Conservation (phyloP, 805 yeast species). For the Candida patagonica region DNA sequence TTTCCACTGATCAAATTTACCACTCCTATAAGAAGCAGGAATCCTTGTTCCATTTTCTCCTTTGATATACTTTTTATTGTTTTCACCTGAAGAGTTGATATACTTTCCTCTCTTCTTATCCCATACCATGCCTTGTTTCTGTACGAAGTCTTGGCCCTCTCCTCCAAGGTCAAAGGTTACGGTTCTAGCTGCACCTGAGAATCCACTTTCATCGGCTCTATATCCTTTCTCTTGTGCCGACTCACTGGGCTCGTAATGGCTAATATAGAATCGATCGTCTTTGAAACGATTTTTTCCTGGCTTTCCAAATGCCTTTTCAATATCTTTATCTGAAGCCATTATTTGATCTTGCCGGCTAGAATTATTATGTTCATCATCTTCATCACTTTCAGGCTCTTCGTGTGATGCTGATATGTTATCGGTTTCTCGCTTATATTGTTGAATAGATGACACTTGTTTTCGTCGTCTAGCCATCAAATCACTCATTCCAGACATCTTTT, state of each 20-base stretch:
- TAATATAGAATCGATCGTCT: slow-evolving; percentile 73
- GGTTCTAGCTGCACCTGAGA: slow-evolving; percentile 71
- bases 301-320: slow-evolving; percentile 32
- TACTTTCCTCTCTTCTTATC: slow-evolving; percentile 88
- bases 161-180: slow-evolving; percentile 79
- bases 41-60: slow-evolving; percentile 91
- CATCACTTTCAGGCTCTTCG: slow-evolving; percentile 7
- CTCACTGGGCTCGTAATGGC: slow-evolving; percentile 81
- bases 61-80: slow-evolving; percentile 69
- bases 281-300: slow-evolving; percentile 41
- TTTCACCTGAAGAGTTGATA: slow-evolving; percentile 64
- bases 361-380: slow-evolving; percentile 1
- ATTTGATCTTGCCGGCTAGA: slow-evolving; percentile 7
- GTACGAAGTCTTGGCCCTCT: slow-evolving; percentile 62
- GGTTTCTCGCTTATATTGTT: slow-evolving; percentile 59
- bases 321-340: slow-evolving; percentile 28
- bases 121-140: slow-evolving; percentile 71
- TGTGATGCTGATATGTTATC: slow-evolving; percentile 11
- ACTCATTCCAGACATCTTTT: slow-evolving; percentile 44
- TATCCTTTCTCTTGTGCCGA: slow-evolving; percentile 76
- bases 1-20: slow-evolving; percentile 90
- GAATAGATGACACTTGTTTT: slow-evolving; percentile 80
- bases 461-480: slow-evolving; percentile 82
- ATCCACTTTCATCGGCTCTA: slow-evolving; percentile 36
- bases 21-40: slow-evolving; percentile 86